Evolutionary conservation across 2,329 filamentous ascomycete species (phyloP), one percentile per base, ranked within the genome.

Genomic region (Colletotrichum filicis): DNA sequence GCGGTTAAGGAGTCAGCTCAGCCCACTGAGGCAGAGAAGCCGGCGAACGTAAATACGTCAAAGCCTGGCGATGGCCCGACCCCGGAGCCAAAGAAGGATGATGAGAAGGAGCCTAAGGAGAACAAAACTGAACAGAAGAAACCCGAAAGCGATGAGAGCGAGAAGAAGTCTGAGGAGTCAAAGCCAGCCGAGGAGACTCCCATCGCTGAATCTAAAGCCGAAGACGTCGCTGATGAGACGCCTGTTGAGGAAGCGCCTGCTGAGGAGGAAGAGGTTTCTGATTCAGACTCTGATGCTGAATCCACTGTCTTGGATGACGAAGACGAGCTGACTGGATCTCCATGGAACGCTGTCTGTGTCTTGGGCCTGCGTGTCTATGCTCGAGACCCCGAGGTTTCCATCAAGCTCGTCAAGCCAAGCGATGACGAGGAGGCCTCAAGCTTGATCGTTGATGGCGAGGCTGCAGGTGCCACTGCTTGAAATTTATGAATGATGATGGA

Each of bases 271-370:
- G 71, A 67, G 26, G 64, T 56, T 12, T 74, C 67, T 4, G 73
- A 74, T 4, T 55, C 65, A 9, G 73, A 73, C 14, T 55, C 61
- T 0, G 68, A 74, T 5, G 14, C 53, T n/a, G 72, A 68, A 55
- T 49, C 65, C 6, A 16, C 11, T 4, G 53, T 37, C 16, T 53
- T 46, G 3, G 74, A 76, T 11, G 74, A 75, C 1, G 75, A 76
- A 22, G 69, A 76, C 5, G 72, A 68, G 7, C 60, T 42, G 7
- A 42, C 72, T 3, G 75, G 76, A 7, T 73, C 78, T 11, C 80
- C 81, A 1, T 85, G 83, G 83, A 85, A 85, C 53, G 81, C 83
- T n/a, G 82, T 85, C 28, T 84, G 82, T 63, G 83, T 85, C 11
- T 75, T 84, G 52, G 82, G 82, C 9, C 77, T 85, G 14, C 76